Conservation (phyloP, 495 filamentous ascomycete genomes). For the Pyrenula aspistea region DNA sequence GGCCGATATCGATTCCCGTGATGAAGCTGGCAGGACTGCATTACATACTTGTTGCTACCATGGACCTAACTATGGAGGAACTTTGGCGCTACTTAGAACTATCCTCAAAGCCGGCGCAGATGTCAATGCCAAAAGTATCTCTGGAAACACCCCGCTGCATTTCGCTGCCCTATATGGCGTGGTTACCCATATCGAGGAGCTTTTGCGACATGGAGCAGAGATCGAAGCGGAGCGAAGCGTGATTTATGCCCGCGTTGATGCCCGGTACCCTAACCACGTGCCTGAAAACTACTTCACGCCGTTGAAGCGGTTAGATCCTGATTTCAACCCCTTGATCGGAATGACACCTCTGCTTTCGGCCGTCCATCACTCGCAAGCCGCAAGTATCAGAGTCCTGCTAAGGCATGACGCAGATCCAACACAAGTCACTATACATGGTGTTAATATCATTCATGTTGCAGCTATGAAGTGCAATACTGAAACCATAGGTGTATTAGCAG, state of each 20-base stretch:
- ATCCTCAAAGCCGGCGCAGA: neutral
- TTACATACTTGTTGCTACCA: neutral
- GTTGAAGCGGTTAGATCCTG: too few relatives aligned
- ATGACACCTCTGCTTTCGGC: neutral
- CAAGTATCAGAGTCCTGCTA: neutral
- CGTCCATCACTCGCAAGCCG: neutral
- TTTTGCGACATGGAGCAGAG: neutral
- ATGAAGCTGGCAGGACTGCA: neutral
- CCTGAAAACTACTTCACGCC: neutral
- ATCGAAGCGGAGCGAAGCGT: neutral
- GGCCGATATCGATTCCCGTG: neutral
- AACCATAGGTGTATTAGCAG: neutral
- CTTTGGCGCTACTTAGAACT: neutral
- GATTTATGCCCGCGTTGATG: neutral
- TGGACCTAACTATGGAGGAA: neutral
- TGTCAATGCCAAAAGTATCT: neutral
- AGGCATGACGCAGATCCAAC: neutral
- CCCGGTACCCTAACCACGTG: neutral
- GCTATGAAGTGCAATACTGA: neutral
- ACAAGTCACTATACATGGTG: neutral
- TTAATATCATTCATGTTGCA: neutral
- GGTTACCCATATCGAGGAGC: neutral
- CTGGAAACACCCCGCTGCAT: neutral
- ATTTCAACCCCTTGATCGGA: neutral
- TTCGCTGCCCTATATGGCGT: neutral